Evolutionary conservation across 495 filamentous ascomycete species (phyloP), one percentile per base, ranked within the genome.

Genomic region (Aspergillus asperescens): DNA sequence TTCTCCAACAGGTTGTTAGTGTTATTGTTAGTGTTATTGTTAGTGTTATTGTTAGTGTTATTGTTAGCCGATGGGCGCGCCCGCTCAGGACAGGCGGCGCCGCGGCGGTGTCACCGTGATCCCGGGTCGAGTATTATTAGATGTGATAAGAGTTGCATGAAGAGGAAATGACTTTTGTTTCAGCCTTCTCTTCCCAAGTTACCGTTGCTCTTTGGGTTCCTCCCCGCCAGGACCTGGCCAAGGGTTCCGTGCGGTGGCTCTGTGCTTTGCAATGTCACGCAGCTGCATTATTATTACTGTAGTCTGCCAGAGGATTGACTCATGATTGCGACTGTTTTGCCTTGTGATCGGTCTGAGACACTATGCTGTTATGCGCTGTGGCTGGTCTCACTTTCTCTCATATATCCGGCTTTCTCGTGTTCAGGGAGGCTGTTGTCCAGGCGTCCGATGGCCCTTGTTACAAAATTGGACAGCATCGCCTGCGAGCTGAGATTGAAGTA

Each of bases 141-240:
- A 40, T 56, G 54, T 56, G 54, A 56, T 47, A 31, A 50, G 40
- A 47, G 12, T 28, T 34, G 54, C 54, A 56, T 56, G 28, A 50
- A 19, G 25, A 46, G 25, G 16, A 44, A 23, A 6, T 44, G 3
- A 37, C 25, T 37, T 32, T 47, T 50, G 48, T 48, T 45, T 42
- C 16, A 25, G 43, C 24, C 52, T 19, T 41, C 24, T 41, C 34
- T 50, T 50, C 6, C 1, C 18, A 7, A 15, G n/a, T 41, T n/a
- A n/a, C n/a, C n/a, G n/a, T n/a, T n/a, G n/a, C n/a, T n/a, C 34
- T 39, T 22, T 7, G 15, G 32, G 20, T 37, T 38, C 45, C 45
- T 23, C 19, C 13, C 24, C 4, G 15, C 13, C 10, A 24, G 20
- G 40, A 43, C 25, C 20, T 27, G 40, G 18, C 22, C 22, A n/a